Conservation (phyloP, 2,329 filamentous ascomycete species). For the Penicillium digitatum region DNA sequence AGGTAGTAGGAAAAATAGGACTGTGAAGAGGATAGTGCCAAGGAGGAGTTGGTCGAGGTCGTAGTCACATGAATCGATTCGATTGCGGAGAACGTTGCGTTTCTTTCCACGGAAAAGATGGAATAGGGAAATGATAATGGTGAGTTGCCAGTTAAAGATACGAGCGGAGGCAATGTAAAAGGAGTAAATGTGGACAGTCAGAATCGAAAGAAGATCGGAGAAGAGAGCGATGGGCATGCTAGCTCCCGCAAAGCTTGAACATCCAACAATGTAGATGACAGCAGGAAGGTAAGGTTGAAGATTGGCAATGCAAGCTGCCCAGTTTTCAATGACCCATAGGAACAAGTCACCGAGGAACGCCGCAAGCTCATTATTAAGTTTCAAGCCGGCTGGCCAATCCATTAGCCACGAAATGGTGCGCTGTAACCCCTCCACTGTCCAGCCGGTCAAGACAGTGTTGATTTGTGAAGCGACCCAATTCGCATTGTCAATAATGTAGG, state of each 20-base stretch:
- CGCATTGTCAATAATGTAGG: constrained; percentile 94
- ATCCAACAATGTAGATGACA: constrained; percentile 87
- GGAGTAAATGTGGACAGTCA: constrained; percentile 95
- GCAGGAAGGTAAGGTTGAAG: constrained; percentile 76
- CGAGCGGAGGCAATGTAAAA: constrained; percentile 96
- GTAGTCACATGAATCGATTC: constrained; percentile 98
- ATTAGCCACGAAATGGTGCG: constrained; percentile 92
- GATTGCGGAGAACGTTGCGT: constrained; percentile 91
- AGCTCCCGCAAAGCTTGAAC: constrained; percentile 90
- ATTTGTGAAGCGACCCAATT: constrained; percentile 77
- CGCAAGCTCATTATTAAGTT: constrained; percentile 89
- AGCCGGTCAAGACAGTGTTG: constrained; percentile 68
- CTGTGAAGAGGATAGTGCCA: constrained; percentile 91
- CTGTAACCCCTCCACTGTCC: constrained; percentile 83
- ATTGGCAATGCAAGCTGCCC: constrained; percentile 79
- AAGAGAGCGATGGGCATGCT: constrained; percentile 96
- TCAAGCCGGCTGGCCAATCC: constrained; percentile 90
- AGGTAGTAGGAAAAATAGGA: constrained; percentile 89
- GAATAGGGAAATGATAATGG: constrained; percentile 94
- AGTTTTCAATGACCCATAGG: constrained; percentile 97
- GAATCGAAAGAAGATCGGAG: constrained; percentile 83
- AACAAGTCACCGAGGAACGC: constrained; percentile 94
- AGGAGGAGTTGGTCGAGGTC: constrained; percentile 94
- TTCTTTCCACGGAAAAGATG: constrained; percentile 98
- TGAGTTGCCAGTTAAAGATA: constrained; percentile 98